Conservation (phyloP, 441 rosid species). For the Adansonia grandidieri region DNA sequence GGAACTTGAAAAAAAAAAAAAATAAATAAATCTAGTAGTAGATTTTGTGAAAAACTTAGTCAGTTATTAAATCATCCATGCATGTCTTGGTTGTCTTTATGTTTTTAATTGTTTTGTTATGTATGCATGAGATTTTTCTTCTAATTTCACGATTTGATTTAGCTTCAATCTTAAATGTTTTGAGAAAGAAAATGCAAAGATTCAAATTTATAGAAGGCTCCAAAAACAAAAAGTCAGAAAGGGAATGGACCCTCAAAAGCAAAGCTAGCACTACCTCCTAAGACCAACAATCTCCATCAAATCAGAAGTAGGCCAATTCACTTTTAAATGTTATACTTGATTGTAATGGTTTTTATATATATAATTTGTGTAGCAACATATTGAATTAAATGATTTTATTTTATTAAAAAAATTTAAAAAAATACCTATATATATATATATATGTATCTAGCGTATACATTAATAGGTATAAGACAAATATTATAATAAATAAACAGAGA, state of each 20-base stretch:
- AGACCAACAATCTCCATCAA: slow-evolving; percentile 8
- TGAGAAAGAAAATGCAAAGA: slow-evolving; percentile 12
- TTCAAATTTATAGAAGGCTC: neutral
- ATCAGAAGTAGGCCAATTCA: neutral
- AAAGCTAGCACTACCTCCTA: slow-evolving; percentile 4
- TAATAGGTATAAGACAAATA: neutral
- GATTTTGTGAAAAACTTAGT: no score
- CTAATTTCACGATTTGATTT: neutral
- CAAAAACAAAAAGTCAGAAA: neutral
- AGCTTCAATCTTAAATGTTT: neutral
- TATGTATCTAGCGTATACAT: neutral
- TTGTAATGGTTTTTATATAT: no score
- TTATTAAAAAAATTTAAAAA: neutral
- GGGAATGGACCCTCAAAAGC: neutral
- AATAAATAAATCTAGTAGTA: no score
- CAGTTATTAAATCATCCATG: no score
- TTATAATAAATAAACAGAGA: neutral
- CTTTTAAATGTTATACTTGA: neutral
- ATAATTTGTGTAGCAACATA: no score
- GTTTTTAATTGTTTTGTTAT: no score
- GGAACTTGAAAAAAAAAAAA: no score
- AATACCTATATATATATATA: neutral
- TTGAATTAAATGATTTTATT: no score
- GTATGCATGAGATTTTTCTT: neutral
- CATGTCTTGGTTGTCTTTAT: no score